Evolutionary conservation across 306 rosid genomes (phyloP), one percentile per base, ranked within the genome.

Genomic region (Vigna hirtella): DNA sequence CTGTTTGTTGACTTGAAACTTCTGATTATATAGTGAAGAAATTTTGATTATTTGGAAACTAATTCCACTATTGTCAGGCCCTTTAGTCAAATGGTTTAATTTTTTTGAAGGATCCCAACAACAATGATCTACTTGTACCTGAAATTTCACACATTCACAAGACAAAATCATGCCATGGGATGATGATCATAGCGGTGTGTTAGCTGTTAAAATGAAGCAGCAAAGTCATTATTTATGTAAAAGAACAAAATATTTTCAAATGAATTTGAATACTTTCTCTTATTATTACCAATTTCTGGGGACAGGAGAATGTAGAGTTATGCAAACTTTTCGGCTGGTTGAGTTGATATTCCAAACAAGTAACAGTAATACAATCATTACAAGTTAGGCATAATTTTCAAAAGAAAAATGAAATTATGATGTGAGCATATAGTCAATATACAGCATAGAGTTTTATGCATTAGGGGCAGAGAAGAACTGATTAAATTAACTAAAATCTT

Each of bases 141-240:
- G 97, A 93, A 85, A 93, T 90, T 45, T 93, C 96, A 0, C 96
- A 93, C 88, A 90, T 89, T 96, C 89, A 93, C 84, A 93, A 93
- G 92, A 87, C 97, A 93, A 77, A 90, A 93, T 88, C 90, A 93
- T 26, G 93, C 96, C 74, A 89, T 93, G 96, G 93, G 93, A 74
- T 92, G 87, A 87, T 24, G 55, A 45, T 12, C 5, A n/a, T 5
- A 16, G 16, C 0, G 17, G 67, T 32, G 74, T 26, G 72, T 32
- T 28, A 24, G 82, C 86, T 63, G 74, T 76, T 64, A 38, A 67
- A 56, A 56, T 66, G 78, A 61, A 59, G 66, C 64, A 56, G 56
- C 79, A 34, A 80, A 81, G 57, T 80, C 84, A 55, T 82, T 68
- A 82, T 75, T 69, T 75, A 79, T 77, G 92, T 86, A 68, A 81